Percentiles rank a stretch among this genome's conserved stretches.
Evolutionary conservation across 2,329 filamentous ascomycete species (phyloP).

Genomic region (Hirsutella thompsonii): DNA sequence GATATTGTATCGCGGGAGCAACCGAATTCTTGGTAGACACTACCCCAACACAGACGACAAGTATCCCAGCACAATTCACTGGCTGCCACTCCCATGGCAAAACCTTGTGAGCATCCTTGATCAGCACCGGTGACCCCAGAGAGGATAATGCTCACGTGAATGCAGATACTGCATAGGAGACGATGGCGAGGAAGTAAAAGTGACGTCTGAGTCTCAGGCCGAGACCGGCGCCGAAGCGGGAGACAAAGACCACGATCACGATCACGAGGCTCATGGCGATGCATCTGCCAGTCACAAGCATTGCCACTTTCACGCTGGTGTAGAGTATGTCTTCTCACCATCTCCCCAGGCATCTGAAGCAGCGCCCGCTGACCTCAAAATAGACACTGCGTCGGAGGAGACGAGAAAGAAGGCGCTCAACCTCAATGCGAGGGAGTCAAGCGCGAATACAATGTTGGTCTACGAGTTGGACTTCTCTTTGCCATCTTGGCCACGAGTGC

Average conservation of each 20-base stretch:
- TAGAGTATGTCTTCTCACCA: slow-evolving; percentile 42
- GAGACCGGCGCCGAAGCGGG: slow-evolving; percentile 10
- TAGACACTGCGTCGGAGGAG: slow-evolving; percentile 43
- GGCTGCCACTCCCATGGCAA: slow-evolving; percentile 50
- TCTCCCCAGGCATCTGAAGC: not conserved
- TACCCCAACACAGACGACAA: slow-evolving; percentile 39
- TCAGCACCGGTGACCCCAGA: no score
- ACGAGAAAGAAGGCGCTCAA: slow-evolving; percentile 23
- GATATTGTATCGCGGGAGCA: slow-evolving; percentile 29
- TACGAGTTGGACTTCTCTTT: slow-evolving; percentile 61
- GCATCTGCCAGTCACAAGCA: slow-evolving; percentile 3
- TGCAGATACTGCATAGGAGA: slow-evolving; percentile 49
- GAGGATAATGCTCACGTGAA: no score
- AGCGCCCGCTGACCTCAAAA: not conserved
- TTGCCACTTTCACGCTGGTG: slow-evolving; percentile 58
- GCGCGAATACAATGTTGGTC: slow-evolving; percentile 51
- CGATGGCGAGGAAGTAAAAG: slow-evolving; percentile 46
- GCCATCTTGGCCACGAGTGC: slow-evolving; percentile 56
- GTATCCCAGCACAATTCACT: slow-evolving; percentile 47
- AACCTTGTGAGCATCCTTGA: slow-evolving; percentile 40
- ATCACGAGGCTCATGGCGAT: slow-evolving; percentile 7
- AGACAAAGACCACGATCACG: slow-evolving; percentile 7
- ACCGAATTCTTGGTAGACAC: slow-evolving; percentile 30
- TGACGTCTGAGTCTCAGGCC: slow-evolving; percentile 26
- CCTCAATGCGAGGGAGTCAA: slow-evolving; percentile 29